Evolutionary conservation across 1,139 yeast genomes (phyloP).

Genomic region (Saccharomyces hybrid): DNA sequence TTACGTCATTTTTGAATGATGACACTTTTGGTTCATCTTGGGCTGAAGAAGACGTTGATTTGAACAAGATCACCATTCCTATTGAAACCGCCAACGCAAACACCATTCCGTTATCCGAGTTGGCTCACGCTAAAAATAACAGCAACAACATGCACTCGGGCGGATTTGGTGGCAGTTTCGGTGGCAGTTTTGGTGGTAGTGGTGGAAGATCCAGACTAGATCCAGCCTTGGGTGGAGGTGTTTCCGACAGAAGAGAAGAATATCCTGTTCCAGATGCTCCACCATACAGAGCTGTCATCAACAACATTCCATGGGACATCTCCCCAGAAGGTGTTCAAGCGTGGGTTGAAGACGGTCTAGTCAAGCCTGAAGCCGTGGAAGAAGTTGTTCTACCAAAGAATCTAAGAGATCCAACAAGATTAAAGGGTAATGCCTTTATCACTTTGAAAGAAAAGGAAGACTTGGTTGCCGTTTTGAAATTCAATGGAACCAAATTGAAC

Average conservation of each 20-base stretch:
- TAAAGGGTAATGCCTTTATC: conserved; percentile 83
- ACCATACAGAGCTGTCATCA: conserved; percentile 83
- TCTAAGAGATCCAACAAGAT: conserved; percentile 47
- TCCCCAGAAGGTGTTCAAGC: conserved; percentile 57
- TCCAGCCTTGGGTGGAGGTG: conserved; percentile 33
- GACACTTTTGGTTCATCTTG: conserved; percentile 55
- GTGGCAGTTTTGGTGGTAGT: conserved; percentile 26
- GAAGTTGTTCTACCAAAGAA: conserved; percentile 61
- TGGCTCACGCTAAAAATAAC: conserved; percentile 17
- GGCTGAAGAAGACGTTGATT: conserved; percentile 72
- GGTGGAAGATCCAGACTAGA: conserved; percentile 27
- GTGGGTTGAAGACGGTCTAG: conserved; percentile 61
- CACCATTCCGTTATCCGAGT: conserved; percentile 27
- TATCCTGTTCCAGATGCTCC: conserved; percentile 86
- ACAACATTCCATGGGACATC: conserved; percentile 80
- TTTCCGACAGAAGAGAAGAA: conserved; percentile 44
- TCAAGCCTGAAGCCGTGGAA: conserved; percentile 47
- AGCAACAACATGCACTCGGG: conserved; percentile 6
- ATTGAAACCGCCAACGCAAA: conserved; percentile 25
- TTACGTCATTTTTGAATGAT: conserved; percentile 47
- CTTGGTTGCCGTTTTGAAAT: conserved; percentile 61
- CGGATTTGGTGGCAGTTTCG: conserved; percentile 11
- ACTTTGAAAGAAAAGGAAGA: conserved; percentile 61
- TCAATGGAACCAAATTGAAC: conserved; percentile 55
- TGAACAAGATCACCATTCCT: conserved; percentile 56